Percentiles rank a stretch among this genome's conserved stretches.
These are phyloP conservation scores for Penicillium herquei DNA, from an alignment of 495 filamentous ascomycete genomes.

Conservation along the genomic window DNA sequence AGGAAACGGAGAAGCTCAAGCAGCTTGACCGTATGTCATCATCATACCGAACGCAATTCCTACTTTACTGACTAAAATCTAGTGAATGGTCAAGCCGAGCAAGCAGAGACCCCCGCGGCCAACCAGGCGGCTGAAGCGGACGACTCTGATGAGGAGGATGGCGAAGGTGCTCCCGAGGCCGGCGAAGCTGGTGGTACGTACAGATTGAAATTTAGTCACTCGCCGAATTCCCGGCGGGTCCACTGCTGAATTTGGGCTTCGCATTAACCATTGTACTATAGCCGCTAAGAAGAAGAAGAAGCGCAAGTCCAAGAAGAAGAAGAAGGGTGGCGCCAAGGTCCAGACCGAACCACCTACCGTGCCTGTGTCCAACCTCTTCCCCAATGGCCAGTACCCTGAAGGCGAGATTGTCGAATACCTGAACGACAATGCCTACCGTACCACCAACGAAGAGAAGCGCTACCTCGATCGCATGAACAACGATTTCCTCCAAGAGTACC, in stretches of 20 bases:
- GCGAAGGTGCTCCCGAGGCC: conserved; percentile 36
- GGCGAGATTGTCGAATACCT: conserved; percentile 77
- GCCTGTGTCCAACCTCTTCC: conserved; percentile 72
- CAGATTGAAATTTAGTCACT: neutral
- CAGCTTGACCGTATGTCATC: conserved; percentile 48
- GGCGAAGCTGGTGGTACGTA: conserved; percentile 46
- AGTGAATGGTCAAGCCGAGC: conserved; percentile 50
- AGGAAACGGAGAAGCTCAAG: conserved; percentile 50
- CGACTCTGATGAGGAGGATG: conserved; percentile 63
- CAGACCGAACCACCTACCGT: conserved; percentile 80
- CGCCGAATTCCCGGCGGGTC: neutral
- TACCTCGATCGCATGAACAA: conserved; percentile 80
- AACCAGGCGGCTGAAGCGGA: conserved; percentile 51
- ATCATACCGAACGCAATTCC: neutral
- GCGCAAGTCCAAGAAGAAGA: conserved; percentile 74
- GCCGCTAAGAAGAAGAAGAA: conserved; percentile 78
- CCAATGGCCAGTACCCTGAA: conserved; percentile 68
- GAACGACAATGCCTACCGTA: conserved; percentile 77
- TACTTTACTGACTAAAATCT: conserved; percentile 23
- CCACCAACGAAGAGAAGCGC: conserved; percentile 83
- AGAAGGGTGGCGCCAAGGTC: conserved; percentile 60
- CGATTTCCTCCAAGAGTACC: conserved; percentile 83
- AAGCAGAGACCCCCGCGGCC: conserved; percentile 39
- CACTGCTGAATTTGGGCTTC: neutral
- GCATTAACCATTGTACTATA: conserved; percentile 20